Percentiles rank a stretch among this genome's conserved stretches.
Evolutionary conservation across 1,284 basidiomycete genomes (phyloP).

Genomic region (Ustanciosporium gigantosporum): DNA sequence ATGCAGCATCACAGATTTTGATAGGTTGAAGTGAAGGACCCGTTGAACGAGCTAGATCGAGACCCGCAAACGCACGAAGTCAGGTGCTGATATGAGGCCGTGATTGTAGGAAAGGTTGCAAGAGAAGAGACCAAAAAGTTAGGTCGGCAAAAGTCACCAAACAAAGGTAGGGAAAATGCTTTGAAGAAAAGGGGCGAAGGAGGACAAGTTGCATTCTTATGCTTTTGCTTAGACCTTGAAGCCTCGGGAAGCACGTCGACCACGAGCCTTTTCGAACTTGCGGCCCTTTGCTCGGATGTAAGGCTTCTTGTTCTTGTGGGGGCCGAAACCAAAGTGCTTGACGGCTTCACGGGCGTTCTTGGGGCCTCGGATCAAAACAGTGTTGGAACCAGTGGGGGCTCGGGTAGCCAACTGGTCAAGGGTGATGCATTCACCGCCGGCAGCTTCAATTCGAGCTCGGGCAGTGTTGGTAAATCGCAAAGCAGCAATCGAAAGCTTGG

Average conservation of each 20-base stretch:
- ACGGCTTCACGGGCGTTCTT: constrained; percentile 90
- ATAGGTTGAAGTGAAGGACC: too few species aligned
- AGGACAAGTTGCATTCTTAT: too few species aligned
- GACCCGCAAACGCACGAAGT: too few species aligned
- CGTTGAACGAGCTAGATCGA: too few species aligned
- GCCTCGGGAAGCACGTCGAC: constrained; percentile 63
- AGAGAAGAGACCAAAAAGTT: too few species aligned
- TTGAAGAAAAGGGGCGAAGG: too few species aligned
- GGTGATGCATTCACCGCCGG: constrained; percentile 91
- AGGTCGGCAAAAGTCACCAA: too few species aligned
- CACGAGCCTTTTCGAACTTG: constrained; percentile 71
- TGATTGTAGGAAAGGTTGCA: too few species aligned
- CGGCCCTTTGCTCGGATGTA: constrained; percentile 92
- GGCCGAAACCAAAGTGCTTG: constrained; percentile 79
- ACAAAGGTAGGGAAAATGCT: too few species aligned
- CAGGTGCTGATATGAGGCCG: too few species aligned
- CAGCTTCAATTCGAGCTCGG: constrained; percentile 89
- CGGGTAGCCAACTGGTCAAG: constrained; percentile 95
- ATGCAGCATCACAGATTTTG: too few species aligned
- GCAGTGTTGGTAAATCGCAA: constrained; percentile 92
- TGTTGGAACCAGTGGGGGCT: constrained; percentile 92
- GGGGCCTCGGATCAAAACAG: constrained; percentile 86
- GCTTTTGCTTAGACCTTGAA: constrained; percentile 63
- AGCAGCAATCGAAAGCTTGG: constrained; percentile 91
- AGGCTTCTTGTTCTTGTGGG: constrained; percentile 77